A percentile compares a stretch with the other conserved stretches of the same genome.
Conservation (phyloP, 164 flowering plant genomes). For the Aristolochia fimbriata region DNA sequence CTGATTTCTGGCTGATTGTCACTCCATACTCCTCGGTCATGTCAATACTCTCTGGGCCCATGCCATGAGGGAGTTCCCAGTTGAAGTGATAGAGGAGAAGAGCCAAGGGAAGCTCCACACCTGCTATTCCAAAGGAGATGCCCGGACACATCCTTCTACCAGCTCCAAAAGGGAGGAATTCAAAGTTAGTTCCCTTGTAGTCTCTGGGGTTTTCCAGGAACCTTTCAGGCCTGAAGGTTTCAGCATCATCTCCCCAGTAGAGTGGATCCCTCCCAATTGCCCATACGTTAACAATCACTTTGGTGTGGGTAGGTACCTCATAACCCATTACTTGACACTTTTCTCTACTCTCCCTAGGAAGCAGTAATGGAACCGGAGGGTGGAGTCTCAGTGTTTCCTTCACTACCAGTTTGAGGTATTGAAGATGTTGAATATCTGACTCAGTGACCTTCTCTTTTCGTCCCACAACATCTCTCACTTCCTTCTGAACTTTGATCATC, state of each 20-base stretch:
- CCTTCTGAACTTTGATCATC: constrained; percentile 8
- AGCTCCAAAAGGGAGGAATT: constrained; percentile 25
- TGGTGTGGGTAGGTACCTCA: constrained; percentile 15
- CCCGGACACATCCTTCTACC: constrained; percentile 27
- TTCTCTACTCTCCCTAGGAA: constrained; percentile 21
- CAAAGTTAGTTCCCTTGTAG: constrained; percentile 24
- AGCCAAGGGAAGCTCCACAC: constrained; percentile 17
- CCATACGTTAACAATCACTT: constrained; percentile 23
- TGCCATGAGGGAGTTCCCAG: constrained; percentile 15
- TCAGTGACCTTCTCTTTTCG: constrained; percentile 14
- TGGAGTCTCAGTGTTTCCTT: constrained; percentile 29
- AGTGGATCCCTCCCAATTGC: constrained; percentile 21
- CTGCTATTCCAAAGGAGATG: constrained; percentile 13
- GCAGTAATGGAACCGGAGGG: constrained; percentile 21
- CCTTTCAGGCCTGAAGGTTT: constrained; percentile 21
- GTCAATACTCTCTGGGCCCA: constrained; percentile 7
- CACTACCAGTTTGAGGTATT: constrained; percentile 17
- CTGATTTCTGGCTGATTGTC: neutral
- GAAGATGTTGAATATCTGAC: constrained; percentile 15
- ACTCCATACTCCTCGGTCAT: constrained; percentile 19
- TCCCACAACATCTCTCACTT: constrained; percentile 18
- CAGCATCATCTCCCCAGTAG: constrained; percentile 15
- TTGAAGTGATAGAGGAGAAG: constrained; percentile 21
- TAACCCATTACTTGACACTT: constrained; percentile 16
- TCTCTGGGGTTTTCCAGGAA: constrained; percentile 15